A percentile compares a stretch with the other conserved stretches of the same genome.
Conservation (phyloP, 2,329 filamentous ascomycete species). For the Keithomyces neogunnii region DNA sequence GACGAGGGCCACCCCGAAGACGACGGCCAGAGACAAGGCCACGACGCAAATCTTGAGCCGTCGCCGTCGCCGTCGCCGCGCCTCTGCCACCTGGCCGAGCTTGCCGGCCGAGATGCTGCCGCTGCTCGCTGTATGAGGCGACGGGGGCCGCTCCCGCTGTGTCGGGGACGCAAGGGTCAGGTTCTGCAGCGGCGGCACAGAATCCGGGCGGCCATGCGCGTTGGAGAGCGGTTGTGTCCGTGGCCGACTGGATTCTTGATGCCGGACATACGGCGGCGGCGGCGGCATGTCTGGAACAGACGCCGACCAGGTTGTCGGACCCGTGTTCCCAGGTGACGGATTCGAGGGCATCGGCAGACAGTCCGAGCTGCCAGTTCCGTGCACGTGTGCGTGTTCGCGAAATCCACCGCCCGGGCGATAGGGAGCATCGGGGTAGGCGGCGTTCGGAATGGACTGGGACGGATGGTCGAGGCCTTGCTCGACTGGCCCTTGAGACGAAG, state of each 20-base stretch:
- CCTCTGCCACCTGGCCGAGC: conserved; percentile 14
- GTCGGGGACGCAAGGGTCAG: neutral
- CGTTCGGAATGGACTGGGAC: conserved; percentile 20
- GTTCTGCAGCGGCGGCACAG: neutral
- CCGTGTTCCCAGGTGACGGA: neutral
- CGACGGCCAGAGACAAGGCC: conserved; percentile 5
- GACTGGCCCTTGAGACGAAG: neutral
- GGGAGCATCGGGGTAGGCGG: conserved; percentile 21
- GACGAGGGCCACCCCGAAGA: neutral
- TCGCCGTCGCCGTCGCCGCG: conserved; percentile 13
- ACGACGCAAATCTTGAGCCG: conserved; percentile 15
- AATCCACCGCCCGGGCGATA: conserved; percentile 15
- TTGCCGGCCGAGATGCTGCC: conserved; percentile 9
- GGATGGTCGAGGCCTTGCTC: conserved; percentile 14
- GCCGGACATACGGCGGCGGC: neutral
- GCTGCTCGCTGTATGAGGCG: conserved; percentile 3
- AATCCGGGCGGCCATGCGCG: neutral
- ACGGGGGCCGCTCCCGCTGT: conserved; percentile 5
- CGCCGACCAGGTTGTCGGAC: neutral
- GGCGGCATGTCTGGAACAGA: neutral
- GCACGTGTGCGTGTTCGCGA: neutral
- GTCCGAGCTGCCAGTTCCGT: neutral
- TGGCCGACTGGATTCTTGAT: neutral
- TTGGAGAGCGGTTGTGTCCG: neutral
- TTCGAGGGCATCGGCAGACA: too few relatives aligned